These are phyloP conservation scores for Lodderomyces pseudojiufengensis DNA, from an alignment of 1,139 yeast genomes.

Conservation along the genomic window DNA sequence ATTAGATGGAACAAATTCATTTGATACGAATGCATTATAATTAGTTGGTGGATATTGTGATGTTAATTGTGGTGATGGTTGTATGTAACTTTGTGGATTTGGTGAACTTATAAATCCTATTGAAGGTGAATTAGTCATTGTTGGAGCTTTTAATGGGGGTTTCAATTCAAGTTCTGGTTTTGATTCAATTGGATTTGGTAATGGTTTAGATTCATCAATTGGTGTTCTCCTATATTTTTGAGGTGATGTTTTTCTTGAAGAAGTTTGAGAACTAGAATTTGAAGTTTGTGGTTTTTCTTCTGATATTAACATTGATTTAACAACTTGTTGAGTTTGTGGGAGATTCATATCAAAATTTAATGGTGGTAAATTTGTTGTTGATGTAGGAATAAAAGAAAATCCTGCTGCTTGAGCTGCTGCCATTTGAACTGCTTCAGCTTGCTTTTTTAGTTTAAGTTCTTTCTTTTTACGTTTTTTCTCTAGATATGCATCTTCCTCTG, in stretches of 20 bases:
- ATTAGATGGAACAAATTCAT: neutral
- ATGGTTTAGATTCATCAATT: slow-evolving; percentile 9
- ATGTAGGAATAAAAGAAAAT: slow-evolving; percentile 17
- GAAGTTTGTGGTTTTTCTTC: neutral
- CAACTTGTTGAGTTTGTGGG: neutral
- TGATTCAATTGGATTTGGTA: slow-evolving; percentile 2
- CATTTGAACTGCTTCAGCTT: slow-evolving; percentile 25
- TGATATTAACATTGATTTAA: neutral
- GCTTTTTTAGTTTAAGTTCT: slow-evolving; percentile 15
- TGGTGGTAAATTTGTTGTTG: slow-evolving; percentile 15
- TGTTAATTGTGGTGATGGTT: neutral
- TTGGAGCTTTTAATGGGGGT: no score
- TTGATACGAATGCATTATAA: slow-evolving; percentile 1
- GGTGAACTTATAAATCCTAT: slow-evolving; percentile 9
- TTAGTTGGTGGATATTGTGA: neutral
- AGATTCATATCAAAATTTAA: slow-evolving; percentile 5
- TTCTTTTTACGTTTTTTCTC: slow-evolving; percentile 13
- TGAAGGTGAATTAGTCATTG: slow-evolving; percentile 3
- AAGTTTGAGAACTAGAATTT: neutral
- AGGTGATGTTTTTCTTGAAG: slow-evolving; percentile 1
- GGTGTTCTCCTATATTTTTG: slow-evolving; percentile 5
- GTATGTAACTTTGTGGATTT: neutral
- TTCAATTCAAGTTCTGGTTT: neutral
- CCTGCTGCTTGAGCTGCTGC: slow-evolving; percentile 20
- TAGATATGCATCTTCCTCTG: slow-evolving; percentile 9